Conservation (phyloP, 371 early-diverging fungal species). For the Lichtheimia ornata region DNA sequence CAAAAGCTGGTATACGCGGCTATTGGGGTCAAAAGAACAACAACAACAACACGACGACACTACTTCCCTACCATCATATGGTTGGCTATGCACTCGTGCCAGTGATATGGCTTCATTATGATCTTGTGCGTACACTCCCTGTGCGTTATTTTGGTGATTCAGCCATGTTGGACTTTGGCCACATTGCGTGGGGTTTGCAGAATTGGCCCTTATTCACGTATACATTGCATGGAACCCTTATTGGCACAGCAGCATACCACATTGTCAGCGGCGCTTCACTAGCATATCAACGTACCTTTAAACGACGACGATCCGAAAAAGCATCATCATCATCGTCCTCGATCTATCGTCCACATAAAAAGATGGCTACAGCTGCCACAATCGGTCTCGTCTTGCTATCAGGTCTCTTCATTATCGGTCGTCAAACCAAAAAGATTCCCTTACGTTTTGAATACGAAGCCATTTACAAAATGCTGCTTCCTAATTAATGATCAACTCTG, state of each 20-base stretch:
- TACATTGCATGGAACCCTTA: conserved; percentile 29
- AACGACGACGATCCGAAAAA: background rate
- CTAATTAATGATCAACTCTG: background rate
- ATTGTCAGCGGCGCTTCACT: conserved; percentile 27
- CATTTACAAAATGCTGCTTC: conserved; percentile 29
- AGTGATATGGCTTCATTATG: conserved; percentile 31
- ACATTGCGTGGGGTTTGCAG: conserved; percentile 46
- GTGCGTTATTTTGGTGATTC: conserved; percentile 44
- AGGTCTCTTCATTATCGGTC: conserved; percentile 32
- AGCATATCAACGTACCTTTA: conserved; percentile 19
- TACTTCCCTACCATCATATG: conserved; percentile 24
- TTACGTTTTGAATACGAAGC: conserved; percentile 39
- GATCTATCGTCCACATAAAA: background rate
- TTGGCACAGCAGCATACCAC: conserved; percentile 34
- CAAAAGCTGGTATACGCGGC: conserved; percentile 30
- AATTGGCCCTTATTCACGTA: conserved; percentile 40
- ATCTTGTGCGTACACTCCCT: conserved; percentile 34
- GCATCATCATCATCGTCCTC: background rate
- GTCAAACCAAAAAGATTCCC: conserved; percentile 41
- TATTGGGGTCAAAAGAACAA: conserved; percentile 20
- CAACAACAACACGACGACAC: conserved; percentile 3
- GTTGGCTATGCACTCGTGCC: conserved; percentile 38
- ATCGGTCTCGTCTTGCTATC: conserved; percentile 24
- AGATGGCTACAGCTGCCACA: conserved; percentile 12
- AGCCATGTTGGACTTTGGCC: conserved; percentile 44